Conservation (phyloP, 2,329 filamentous ascomycete genomes). For the Fusarium lyarnte region DNA sequence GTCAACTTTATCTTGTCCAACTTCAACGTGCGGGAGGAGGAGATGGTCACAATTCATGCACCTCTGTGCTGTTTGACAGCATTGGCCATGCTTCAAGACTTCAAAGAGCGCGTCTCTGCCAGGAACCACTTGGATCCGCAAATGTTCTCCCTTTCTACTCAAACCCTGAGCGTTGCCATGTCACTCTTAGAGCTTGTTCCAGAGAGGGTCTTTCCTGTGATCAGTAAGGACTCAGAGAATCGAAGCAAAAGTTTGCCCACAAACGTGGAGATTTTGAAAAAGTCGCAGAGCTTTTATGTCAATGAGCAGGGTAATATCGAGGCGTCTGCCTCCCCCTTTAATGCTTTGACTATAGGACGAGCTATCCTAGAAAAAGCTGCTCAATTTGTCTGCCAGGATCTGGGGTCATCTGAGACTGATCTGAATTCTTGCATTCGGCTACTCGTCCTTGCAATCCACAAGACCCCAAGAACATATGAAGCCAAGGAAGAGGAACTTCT, state of each 20-base stretch:
- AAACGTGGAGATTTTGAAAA: constrained; percentile 65
- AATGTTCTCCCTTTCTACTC: constrained; percentile 43
- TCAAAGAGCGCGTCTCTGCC: constrained; percentile 51
- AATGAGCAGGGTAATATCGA: constrained; percentile 77
- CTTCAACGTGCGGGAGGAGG: constrained; percentile 95
- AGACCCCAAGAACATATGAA: constrained; percentile 56
- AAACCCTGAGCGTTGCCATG: constrained; percentile 60
- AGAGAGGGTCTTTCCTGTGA: constrained; percentile 66
- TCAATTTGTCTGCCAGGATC: constrained; percentile 58
- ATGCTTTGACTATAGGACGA: constrained; percentile 64
- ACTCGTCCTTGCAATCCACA: constrained; percentile 66
- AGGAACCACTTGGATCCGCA: constrained; percentile 48
- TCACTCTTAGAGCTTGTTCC: constrained; percentile 72
- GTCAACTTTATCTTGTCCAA: constrained; percentile 84
- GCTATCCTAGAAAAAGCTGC: constrained; percentile 71
- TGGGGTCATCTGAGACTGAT: constrained; percentile 56
- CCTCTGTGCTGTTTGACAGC: constrained; percentile 70
- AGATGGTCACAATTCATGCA: constrained; percentile 90
- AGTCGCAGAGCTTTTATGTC: constrained; percentile 73
- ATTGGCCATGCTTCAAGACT: constrained; percentile 72
- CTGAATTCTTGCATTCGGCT: constrained; percentile 68
- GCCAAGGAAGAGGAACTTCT: constrained; percentile 60
- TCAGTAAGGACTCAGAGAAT: neutral
- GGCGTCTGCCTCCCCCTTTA: constrained; percentile 67
- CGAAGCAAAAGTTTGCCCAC: constrained; percentile 25